These are phyloP conservation scores for Angomonas ambiguus DNA, from an alignment of 208 protist genomes.

Conservation along the genomic window DNA sequence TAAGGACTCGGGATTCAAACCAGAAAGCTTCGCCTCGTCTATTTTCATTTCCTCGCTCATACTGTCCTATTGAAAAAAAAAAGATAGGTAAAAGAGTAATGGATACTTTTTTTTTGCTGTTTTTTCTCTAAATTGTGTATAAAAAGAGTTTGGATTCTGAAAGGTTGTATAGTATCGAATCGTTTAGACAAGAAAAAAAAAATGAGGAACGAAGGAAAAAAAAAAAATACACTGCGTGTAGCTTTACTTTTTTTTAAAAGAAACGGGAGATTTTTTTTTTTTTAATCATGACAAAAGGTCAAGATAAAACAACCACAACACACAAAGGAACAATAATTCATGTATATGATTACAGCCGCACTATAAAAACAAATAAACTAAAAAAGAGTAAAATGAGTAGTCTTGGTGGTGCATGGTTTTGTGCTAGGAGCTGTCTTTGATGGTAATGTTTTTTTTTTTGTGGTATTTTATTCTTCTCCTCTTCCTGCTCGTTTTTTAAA, in stretches of 20 bases:
- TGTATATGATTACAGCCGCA: no score
- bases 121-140: neutral
- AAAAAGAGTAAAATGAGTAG: no score
- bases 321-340: neutral
- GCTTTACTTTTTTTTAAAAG: neutral
- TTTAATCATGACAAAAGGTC: no score
- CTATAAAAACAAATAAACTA: no score
- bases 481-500: no score
- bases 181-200: neutral
- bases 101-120: neutral
- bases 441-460: no score
- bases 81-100: neutral
- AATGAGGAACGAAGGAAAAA: neutral
- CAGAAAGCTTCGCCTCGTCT: neutral
- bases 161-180: neutral
- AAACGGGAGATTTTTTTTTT: no score
- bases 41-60: neutral
- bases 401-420: no score
- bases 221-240: neutral
- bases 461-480: no score
- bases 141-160: neutral
- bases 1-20: conserved; percentile 8
- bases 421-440: no score
- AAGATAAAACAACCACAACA: neutral
- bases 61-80: neutral